Evolutionary conservation across 78 protist species (phyloP).

Genomic region (Tieghemostelium lacteum): DNA sequence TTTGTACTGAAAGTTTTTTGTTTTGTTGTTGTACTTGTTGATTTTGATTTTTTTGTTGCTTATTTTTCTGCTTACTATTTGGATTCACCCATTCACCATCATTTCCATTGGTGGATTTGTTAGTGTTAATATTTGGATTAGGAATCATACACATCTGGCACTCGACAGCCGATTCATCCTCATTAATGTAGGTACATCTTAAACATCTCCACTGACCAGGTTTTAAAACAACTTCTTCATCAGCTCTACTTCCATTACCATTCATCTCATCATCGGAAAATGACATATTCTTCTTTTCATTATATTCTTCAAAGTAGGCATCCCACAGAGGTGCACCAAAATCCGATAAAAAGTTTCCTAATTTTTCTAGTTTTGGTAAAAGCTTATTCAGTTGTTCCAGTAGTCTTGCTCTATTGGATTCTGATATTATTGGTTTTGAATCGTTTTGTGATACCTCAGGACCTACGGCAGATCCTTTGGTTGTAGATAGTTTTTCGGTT

Average conservation of each 20-base stretch:
- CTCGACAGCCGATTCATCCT: background rate
- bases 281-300: background rate
- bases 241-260: background rate
- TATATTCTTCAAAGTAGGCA: conserved; percentile 58
- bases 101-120: background rate
- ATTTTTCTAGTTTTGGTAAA: conserved; percentile 29
- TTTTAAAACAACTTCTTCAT: conserved; percentile 21
- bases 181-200: conserved; percentile 51
- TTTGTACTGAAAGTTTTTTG: conserved; percentile 58
- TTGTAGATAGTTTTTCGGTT: conserved; percentile 29
- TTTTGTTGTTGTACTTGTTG: background rate
- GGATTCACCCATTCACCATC: background rate
- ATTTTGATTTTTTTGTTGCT: conserved; percentile 1
- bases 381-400: conserved; percentile 18
- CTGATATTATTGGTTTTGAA: conserved; percentile 37
- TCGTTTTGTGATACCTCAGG: conserved; percentile 16
- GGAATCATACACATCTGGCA: conserved; percentile 51
- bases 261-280: background rate
- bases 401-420: conserved; percentile 37
- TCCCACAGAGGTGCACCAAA: conserved; percentile 52
- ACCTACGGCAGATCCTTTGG: conserved; percentile 40
- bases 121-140: background rate
- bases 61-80: background rate
- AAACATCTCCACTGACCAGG: conserved; percentile 72
- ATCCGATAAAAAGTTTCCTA: conserved; percentile 16